These are phyloP conservation scores for Rubroboletus pulcherrimus DNA, from an alignment of 768 basidiomycete genomes.

Conservation along the genomic window DNA sequence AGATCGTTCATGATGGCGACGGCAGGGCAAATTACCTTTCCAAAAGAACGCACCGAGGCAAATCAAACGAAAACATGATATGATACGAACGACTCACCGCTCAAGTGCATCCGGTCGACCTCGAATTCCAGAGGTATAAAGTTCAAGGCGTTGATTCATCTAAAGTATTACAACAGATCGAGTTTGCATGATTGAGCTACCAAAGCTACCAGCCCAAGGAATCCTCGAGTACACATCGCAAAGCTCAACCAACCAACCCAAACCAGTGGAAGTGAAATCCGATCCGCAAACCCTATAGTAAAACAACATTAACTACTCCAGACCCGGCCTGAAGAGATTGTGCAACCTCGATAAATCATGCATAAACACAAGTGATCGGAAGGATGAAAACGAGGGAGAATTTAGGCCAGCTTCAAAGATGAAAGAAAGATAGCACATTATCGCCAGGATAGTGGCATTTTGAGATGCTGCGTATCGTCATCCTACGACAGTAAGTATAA, in stretches of 20 bases:
- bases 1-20: not conserved
- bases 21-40: not conserved
- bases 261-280: constrained; percentile 13
- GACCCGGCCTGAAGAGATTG: constrained; percentile 8
- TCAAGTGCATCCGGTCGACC: not conserved
- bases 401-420: constrained; percentile 12
- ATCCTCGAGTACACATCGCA: constrained; percentile 1
- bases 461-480: constrained; percentile 33
- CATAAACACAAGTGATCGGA: constrained; percentile 7
- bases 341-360: constrained; percentile 10
- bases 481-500: constrained; percentile 38
- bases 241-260: constrained; percentile 9
- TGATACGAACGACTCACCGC: not conserved
- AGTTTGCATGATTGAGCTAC: constrained; percentile 2
- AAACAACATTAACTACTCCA: constrained; percentile 10
- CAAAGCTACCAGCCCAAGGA: constrained; percentile 15
- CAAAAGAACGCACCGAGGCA: not conserved
- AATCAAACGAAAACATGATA: not conserved
- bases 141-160: not conserved
- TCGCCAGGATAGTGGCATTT: constrained; percentile 24
- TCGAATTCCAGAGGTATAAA: not conserved
- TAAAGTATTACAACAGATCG: constrained; percentile 11
- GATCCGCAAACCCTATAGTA: not conserved
- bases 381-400: not conserved
- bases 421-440: not conserved